Evolutionary conservation across 2,329 filamentous ascomycete species (phyloP).

Genomic region (Triangularia setosa): DNA sequence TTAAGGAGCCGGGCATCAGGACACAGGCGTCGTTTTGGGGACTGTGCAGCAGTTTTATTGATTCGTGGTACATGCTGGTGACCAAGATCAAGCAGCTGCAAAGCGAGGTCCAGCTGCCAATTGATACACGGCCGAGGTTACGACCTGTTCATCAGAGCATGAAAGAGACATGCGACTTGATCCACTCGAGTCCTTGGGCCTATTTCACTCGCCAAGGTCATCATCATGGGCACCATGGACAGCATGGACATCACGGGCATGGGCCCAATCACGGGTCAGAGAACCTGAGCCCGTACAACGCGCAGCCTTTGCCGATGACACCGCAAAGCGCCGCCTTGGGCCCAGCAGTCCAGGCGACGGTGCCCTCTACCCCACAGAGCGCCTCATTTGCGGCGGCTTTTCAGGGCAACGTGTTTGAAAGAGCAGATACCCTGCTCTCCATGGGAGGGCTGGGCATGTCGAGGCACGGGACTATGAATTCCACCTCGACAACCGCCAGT

Average conservation of each 20-base stretch:
- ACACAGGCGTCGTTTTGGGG: slow-evolving; percentile 60
- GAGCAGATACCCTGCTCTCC: slow-evolving; percentile 55
- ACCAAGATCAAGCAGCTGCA: slow-evolving; percentile 53
- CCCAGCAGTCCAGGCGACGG: slow-evolving; percentile 84
- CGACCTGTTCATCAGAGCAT: slow-evolving; percentile 78
- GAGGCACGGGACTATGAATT: slow-evolving; percentile 53
- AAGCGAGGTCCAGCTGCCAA: slow-evolving; percentile 50
- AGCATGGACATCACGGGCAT: background rate
- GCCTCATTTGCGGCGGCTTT: slow-evolving; percentile 54
- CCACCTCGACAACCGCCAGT: slow-evolving; percentile 52
- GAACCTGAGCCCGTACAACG: slow-evolving; percentile 28
- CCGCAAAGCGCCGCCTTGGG: slow-evolving; percentile 86
- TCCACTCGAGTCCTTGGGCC: slow-evolving; percentile 58
- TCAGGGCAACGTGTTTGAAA: slow-evolving; percentile 56
- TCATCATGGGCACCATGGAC: background rate
- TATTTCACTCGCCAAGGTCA: slow-evolving; percentile 35
- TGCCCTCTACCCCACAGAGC: slow-evolving; percentile 66
- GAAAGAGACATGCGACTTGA: slow-evolving; percentile 73
- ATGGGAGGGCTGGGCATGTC: slow-evolving; percentile 57
- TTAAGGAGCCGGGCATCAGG: slow-evolving; percentile 76
- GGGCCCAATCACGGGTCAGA: slow-evolving; percentile 17
- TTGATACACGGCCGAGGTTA: slow-evolving; percentile 69
- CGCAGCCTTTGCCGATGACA: slow-evolving; percentile 64
- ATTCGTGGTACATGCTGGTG: slow-evolving; percentile 65
- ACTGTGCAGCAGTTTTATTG: slow-evolving; percentile 71